Evolutionary conservation across 1,284 basidiomycete genomes (phyloP), one percentile per base, ranked within the genome.

Genomic region (Ganoderma meredithae): DNA sequence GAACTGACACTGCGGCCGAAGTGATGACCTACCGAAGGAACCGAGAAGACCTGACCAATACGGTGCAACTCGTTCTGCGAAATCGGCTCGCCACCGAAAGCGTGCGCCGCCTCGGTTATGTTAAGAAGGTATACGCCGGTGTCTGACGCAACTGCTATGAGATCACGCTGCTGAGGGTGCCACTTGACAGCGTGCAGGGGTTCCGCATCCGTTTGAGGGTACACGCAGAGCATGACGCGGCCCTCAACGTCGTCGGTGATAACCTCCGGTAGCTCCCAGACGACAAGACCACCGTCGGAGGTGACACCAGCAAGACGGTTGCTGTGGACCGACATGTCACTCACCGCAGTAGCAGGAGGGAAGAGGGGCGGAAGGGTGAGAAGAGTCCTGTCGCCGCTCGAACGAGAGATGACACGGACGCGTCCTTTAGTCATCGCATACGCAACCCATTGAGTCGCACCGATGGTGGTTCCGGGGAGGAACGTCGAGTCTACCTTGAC

Each of bases 361-460:
- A 94, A 94, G 41, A 87, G 79, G 22, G 81, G 75, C 4, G 93
- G 93, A 52, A 95, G 82, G 76, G 93, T 91, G 39, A 95, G 84
- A 0, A 95, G 82, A 13, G 93, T 94, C 61, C 93, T 90, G 77
- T 94, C 92, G 27, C 94, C 94, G 71, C 93, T 94, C 17, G 92
- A 91, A 64, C 93, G 86, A 22, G 93, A 95, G 69, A 95, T 94
- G 63, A 95, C 90, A 61, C 93, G 90, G 63, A 95, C 91, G 71
- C 93, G 92, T 71, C 91, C 92, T 81, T 90, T 90, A n/a, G 91
- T 94, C 94, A 95, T 95, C 25, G 92, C 93, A 76, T 95, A 95
- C 15, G 93, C 93, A 69, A 95, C 93, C 91, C 93, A 95, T 75
- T 93, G 90, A 7, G 92, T 94, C 12, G 92, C 93, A 12, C 93